Evolutionary conservation across 139 green algal species (phyloP), one percentile per base, ranked within the genome.

Genomic region (Desmodesmus armatus): DNA sequence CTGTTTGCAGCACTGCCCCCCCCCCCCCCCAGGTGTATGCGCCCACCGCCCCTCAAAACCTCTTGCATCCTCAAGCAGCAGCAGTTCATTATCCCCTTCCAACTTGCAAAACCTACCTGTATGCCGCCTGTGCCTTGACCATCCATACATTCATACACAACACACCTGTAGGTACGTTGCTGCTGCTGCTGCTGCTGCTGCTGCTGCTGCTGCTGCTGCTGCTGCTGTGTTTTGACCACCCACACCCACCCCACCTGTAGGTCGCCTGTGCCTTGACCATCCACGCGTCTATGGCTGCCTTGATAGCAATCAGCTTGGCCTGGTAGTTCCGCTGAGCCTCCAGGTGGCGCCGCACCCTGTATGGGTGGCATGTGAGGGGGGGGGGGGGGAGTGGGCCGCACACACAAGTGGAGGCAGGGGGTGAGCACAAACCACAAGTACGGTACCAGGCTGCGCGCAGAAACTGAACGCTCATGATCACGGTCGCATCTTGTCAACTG

Each of bases 261-360:
- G n/a, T 35, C 7, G 31, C 31, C 3, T 43, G 65, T 31, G 51
- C 74, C 25, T 81, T 81, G 2, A 51, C 74, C 0, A 81, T 17
- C 77, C 55, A 84, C 0, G 77, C 55, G 13, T 73, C 60, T 27
- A 84, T 23, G 27, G 77, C 77, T 23, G 41, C 55, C 5, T 15
- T 29, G 1, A 84, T 58, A 31, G 77, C 77, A 21, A 37, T 43
- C 4, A 84, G 60, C 60, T 74, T 84, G 0, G 41, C 58, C 40
- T 84, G 19, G 37, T 84, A 84, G 13, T 84, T 49, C 15, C 55
- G 53, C 29, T 84, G 37, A 13, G 77, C 77, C 27, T 73, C 55
- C 40, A 58, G 2, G 25, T 84, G 77, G n/a, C 77, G 44, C 5
- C 49, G 44, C 31, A 29, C 4, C 23, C 44, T 67, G 44, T 47